Evolutionary conservation across 305 asterid species (phyloP).

Genomic region (Caryopteris hybrid): DNA sequence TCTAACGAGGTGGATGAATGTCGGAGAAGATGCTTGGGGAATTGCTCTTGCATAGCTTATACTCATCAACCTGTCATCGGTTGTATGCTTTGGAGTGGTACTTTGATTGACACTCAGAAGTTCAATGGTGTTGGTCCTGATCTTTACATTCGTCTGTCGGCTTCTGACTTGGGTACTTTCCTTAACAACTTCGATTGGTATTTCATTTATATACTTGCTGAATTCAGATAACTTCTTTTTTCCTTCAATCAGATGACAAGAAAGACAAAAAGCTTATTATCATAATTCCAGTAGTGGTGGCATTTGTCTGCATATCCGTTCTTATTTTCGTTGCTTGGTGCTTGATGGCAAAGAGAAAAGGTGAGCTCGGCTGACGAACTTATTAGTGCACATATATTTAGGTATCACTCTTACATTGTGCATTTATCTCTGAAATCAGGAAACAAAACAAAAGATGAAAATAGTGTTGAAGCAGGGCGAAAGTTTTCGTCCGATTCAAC

Average conservation of each 20-base stretch:
- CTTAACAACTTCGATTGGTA: background rate
- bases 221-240: too few species aligned
- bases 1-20: conserved; percentile 28
- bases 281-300: conserved; percentile 29
- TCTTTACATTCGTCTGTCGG: conserved; percentile 43
- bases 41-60: conserved; percentile 55
- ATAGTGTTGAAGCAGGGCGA: background rate
- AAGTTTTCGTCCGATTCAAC: background rate
- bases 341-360: conserved; percentile 30
- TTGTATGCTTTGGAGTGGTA: conserved; percentile 43
- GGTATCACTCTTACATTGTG: background rate
- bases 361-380: background rate
- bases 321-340: conserved; percentile 27
- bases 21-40: conserved; percentile 22
- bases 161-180: conserved; percentile 44
- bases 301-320: conserved; percentile 9
- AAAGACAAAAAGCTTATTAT: conserved; percentile 26
- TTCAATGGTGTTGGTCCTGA: conserved; percentile 36
- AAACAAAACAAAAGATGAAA: background rate
- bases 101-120: conserved; percentile 37
- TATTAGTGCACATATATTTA: background rate
- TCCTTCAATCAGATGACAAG: conserved; percentile 20
- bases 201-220: too few species aligned
- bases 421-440: background rate
- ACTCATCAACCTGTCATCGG: conserved; percentile 31